Evolutionary conservation across 306 rosid genomes (phyloP), one percentile per base, ranked within the genome.

Genomic region (Dicorynia guianensis): DNA sequence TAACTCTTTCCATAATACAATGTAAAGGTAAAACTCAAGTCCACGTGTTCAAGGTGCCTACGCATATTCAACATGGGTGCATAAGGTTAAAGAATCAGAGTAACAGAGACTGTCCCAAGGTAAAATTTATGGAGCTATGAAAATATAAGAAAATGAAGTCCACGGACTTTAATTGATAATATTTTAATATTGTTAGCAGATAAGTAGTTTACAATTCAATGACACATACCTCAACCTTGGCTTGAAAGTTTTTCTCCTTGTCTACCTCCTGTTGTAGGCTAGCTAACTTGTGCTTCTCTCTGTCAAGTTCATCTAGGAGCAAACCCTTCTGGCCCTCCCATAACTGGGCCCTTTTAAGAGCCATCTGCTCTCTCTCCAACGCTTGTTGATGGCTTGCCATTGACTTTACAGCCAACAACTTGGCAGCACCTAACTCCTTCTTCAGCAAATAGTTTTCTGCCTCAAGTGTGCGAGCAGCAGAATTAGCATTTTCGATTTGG

Each of bases 151-250:
- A 62, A 54, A 63, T 55, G 48, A 76, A 43, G 46, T 53, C 57
- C 72, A 62, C 55, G 46, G 3, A 54, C 46, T 61, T 40, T 13
- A 75, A 57, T 20, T 12, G 13, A 73, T 44, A n/a, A 46, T 49
- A 18, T 30, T 40, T 64, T 55, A 59, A 72, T 40, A 71, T 63
- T 34, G 71, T 38, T 81, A 63, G 62, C 39, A 38, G 53, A 2
- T 43, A 44, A 72, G 47, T 17, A 17, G 40, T 47, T 44, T 38
- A 8, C 8, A 2, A 67, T 47, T 52, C 62, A 55, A 69, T 63
- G 72, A 58, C 69, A 68, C 84, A 74, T 84, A 90, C 96, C 93
- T 90, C 89, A 47, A 67, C 30, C 63, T 77, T 80, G 55, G 69
- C 63, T 54, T 58, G 83, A 61, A 47, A 74, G 61, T 47, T 81